phyloP scores from a whole-genome alignment of 805 yeast species.

The Osmozyma mogii region DNA sequence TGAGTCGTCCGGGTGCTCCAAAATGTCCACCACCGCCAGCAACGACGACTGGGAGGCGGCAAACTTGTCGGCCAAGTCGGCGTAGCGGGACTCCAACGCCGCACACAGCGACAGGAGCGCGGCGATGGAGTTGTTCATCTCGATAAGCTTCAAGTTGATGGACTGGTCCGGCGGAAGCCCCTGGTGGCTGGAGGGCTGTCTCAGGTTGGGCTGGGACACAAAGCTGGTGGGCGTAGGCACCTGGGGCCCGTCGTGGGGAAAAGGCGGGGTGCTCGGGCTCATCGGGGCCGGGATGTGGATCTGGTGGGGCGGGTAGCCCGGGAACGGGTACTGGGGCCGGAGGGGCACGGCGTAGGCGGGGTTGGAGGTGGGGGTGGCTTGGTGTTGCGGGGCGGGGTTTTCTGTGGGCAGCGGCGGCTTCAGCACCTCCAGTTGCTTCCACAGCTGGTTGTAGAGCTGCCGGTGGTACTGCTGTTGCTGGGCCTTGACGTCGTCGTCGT shows the following conservation, averaged over 20 bases:
- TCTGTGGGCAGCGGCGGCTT: slow-evolving; percentile 1
- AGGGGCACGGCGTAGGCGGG: slow-evolving; percentile 4
- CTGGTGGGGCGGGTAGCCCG: slow-evolving; percentile 8
- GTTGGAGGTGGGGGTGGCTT: slow-evolving; percentile 2
- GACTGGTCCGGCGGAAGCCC: slow-evolving; percentile 11
- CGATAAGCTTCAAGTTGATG: slow-evolving; percentile 21
- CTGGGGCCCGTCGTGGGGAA: slow-evolving; percentile 7
- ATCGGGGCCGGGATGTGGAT: slow-evolving; percentile 7
- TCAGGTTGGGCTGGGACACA: slow-evolving; percentile 13
- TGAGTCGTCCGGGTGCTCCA: slow-evolving; percentile 21
- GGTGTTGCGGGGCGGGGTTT: slow-evolving; percentile 3
- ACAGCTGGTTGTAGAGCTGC: slow-evolving; percentile 12
- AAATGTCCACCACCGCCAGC: slow-evolving; percentile 42
- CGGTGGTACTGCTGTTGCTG: slow-evolving; percentile 14
- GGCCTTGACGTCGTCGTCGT: not conserved
- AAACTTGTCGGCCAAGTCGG: slow-evolving; percentile 39
- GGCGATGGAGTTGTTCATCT: slow-evolving; percentile 30
- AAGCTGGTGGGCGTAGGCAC: no score
- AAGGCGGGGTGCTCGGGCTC: slow-evolving; percentile 1
- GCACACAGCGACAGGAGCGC: slow-evolving; percentile 36
- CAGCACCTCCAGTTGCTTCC: slow-evolving; percentile 12
- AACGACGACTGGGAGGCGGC: slow-evolving; percentile 45
- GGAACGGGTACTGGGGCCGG: slow-evolving; percentile 6
- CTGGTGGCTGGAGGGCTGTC: slow-evolving; percentile 11
- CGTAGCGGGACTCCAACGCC: slow-evolving; percentile 38